phyloP scores from a whole-genome alignment of 2,329 filamentous ascomycete genomes.

The Chaetomiaceae sp. region DNA sequence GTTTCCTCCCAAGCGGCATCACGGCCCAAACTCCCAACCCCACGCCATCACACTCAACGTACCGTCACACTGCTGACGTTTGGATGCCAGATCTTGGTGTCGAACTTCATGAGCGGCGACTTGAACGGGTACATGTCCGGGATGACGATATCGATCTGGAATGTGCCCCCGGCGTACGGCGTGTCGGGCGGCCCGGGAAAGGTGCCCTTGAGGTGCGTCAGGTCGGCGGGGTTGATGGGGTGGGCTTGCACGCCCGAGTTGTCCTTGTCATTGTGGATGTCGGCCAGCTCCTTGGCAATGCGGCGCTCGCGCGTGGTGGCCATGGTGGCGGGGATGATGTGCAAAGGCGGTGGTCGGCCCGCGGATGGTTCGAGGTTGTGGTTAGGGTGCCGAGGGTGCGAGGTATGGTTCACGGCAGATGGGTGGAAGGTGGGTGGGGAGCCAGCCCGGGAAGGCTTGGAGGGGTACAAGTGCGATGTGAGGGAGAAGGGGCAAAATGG shows the following conservation, averaged over 20 bases:
- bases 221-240: constrained; percentile 60
- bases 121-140: constrained; percentile 90
- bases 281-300: constrained; percentile 70
- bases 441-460: not conserved
- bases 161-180: constrained; percentile 85
- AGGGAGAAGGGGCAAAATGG: not conserved
- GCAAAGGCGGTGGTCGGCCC: not conserved
- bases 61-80: constrained; percentile 94
- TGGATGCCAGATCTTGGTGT: constrained; percentile 94
- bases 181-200: constrained; percentile 88
- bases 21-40: too few species aligned
- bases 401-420: not conserved
- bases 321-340: constrained; percentile 33
- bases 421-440: not conserved
- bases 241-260: constrained; percentile 72
- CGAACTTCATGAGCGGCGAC: constrained; percentile 84
- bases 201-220: constrained; percentile 77
- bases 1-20: too few species aligned
- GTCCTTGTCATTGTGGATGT: constrained; percentile 67
- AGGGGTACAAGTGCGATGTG: constrained; percentile 1
- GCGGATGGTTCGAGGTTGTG: not conserved
- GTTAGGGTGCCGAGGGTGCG: not conserved
- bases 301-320: constrained; percentile 52
- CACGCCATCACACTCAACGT: constrained; percentile 21
- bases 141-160: constrained; percentile 78